Evolutionary conservation across 331 rosid genomes (phyloP).

Genomic region (Ulmus americana): DNA sequence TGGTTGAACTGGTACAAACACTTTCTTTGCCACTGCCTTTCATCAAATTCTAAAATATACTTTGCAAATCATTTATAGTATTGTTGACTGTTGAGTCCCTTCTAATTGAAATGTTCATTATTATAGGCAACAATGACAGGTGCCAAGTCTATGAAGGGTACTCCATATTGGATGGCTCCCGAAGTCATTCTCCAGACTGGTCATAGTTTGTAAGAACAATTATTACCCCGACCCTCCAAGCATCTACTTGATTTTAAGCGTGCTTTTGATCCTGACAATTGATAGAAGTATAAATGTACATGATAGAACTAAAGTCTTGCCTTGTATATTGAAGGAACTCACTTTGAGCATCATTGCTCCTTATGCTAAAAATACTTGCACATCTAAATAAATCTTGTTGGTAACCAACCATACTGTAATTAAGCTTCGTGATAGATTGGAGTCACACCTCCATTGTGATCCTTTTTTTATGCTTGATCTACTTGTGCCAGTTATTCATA

Average conservation of each 20-base stretch:
- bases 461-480: constrained; percentile 11
- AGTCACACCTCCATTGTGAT: not conserved
- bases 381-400: too few species aligned
- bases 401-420: too few species aligned
- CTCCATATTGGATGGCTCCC: constrained; percentile 99
- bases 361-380: too few species aligned
- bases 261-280: not conserved
- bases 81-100: not conserved
- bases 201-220: constrained; percentile 87
- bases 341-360: too few species aligned
- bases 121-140: constrained; percentile 93
- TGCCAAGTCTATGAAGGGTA: constrained; percentile 99
- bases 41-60: not conserved
- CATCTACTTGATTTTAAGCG: not conserved
- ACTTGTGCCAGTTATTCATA: not conserved
- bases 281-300: not conserved
- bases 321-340: too few species aligned
- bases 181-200: constrained; percentile 99
- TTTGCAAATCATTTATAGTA: constrained; percentile 15
- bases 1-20: constrained; percentile 80
- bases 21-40: constrained; percentile 20
- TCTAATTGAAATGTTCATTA: constrained; percentile 22
- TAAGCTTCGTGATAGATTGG: too few species aligned
- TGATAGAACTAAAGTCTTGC: too few species aligned
- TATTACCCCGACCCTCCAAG: constrained; percentile 24